phyloP scores from a whole-genome alignment of 108 stramenopile species.

The Cyclotella kingstonii region DNA sequence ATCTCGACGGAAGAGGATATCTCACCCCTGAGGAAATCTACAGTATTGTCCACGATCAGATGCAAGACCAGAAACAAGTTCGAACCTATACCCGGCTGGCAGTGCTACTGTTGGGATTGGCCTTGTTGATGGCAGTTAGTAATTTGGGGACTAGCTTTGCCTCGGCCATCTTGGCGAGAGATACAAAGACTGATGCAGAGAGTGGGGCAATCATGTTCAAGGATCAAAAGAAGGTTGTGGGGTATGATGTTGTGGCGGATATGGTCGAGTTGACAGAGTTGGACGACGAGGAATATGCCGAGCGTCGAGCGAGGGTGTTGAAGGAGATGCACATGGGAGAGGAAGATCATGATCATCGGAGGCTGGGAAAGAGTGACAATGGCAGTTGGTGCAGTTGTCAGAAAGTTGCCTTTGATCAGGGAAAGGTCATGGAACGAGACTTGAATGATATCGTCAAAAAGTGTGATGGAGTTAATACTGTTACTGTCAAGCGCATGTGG shows the following conservation, averaged over 20 bases:
- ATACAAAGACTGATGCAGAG: slow-evolving; percentile 5
- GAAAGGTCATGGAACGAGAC: slow-evolving; percentile 15
- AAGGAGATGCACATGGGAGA: slow-evolving; percentile 3
- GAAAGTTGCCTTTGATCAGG: slow-evolving; percentile 11
- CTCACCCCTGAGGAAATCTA: slow-evolving; percentile 14
- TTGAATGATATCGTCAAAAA: slow-evolving; percentile 5
- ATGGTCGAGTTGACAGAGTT: neutral
- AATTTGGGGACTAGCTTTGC: slow-evolving; percentile 5
- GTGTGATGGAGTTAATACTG: slow-evolving; percentile 1
- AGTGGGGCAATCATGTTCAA: slow-evolving; percentile 5
- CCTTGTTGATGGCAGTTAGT: slow-evolving; percentile 1
- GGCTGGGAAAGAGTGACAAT: neutral
- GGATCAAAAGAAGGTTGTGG: neutral
- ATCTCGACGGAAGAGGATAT: slow-evolving; percentile 5
- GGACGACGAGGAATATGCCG: neutral
- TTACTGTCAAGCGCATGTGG: slow-evolving; percentile 11
- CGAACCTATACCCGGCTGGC: neutral
- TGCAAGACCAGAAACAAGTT: neutral
- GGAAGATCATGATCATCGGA: slow-evolving; percentile 2
- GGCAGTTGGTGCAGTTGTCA: too few species aligned
- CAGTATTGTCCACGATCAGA: slow-evolving; percentile 5
- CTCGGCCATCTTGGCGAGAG: slow-evolving; percentile 1
- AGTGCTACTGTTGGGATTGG: neutral
- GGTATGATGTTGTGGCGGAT: neutral
- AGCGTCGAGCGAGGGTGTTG: neutral